A percentile compares a stretch with the other conserved stretches of the same genome.
These are phyloP conservation scores for Mycena pura DNA, from an alignment of 768 basidiomycete species.

Conservation along the genomic window DNA sequence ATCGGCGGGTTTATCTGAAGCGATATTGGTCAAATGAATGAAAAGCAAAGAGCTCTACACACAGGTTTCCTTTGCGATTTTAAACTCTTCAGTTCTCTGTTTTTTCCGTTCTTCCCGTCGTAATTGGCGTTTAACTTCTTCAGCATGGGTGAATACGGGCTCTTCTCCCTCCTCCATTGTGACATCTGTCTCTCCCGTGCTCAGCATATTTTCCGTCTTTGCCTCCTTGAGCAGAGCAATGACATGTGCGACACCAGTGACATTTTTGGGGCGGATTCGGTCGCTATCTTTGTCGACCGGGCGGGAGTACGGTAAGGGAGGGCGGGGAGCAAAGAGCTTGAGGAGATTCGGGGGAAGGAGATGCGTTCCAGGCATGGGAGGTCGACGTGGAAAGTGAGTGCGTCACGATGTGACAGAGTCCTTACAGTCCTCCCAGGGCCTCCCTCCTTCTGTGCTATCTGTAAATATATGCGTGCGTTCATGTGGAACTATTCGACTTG, in stretches of 20 bases:
- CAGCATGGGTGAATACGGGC: conserved; percentile 79
- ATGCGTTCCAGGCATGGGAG: conserved; percentile 77
- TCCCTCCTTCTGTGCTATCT: too few relatives aligned
- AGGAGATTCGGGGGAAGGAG: conserved; percentile 94
- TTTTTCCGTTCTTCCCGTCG: conserved; percentile 81
- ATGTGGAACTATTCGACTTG: conserved; percentile 17
- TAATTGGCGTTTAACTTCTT: conserved; percentile 82
- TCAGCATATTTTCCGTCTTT: conserved; percentile 70
- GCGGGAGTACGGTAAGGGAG: conserved; percentile 84
- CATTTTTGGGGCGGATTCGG: conserved; percentile 70
- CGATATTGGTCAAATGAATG: conserved; percentile 17
- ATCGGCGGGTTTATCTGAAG: conserved; percentile 88
- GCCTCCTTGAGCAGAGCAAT: conserved; percentile 79
- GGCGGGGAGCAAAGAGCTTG: conserved; percentile 94
- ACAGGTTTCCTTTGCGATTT: conserved; percentile 87
- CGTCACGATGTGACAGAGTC: too few relatives aligned
- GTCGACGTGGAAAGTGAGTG: conserved; percentile 14
- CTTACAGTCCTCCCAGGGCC: too few relatives aligned
- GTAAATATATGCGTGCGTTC: too few relatives aligned
- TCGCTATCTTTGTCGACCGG: conserved; percentile 87
- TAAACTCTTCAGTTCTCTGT: conserved; percentile 76
- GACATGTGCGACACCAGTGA: conserved; percentile 78
- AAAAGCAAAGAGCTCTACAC: conserved; percentile 36
- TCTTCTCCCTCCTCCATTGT: conserved; percentile 88
- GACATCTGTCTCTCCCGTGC: conserved; percentile 58